Conservation (phyloP, 2,329 filamentous ascomycete species). For the Hypoxylon sp. region DNA sequence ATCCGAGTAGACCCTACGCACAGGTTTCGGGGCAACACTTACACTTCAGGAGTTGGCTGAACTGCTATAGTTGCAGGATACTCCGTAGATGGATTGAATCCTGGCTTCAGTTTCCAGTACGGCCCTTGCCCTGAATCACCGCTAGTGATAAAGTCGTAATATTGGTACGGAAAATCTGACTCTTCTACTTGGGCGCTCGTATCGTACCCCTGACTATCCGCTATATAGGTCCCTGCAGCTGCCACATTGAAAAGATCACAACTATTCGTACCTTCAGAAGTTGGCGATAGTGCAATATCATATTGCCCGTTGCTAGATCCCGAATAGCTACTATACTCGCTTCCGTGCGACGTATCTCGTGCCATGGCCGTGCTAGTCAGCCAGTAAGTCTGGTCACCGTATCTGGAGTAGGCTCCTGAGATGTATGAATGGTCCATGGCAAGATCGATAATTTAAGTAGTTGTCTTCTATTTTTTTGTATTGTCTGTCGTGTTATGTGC, state of each 20-base stretch:
- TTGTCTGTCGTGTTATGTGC: slow-evolving; percentile 20
- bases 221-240: slow-evolving; percentile 17
- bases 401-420: slow-evolving; percentile 35
- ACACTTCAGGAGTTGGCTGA: slow-evolving; percentile 29
- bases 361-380: slow-evolving; percentile 43
- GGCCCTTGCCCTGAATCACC: slow-evolving; percentile 43
- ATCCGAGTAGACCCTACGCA: neutral
- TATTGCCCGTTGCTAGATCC: slow-evolving; percentile 43
- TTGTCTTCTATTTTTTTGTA: slow-evolving; percentile 1
- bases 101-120: slow-evolving; percentile 46
- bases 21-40: slow-evolving; percentile 14
- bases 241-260: slow-evolving; percentile 18
- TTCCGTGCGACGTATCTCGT: slow-evolving; percentile 45
- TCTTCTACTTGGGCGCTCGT: slow-evolving; percentile 13
- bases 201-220: slow-evolving; percentile 20
- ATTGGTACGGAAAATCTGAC: slow-evolving; percentile 27
- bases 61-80: slow-evolving; percentile 33
- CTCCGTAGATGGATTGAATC: slow-evolving; percentile 19
- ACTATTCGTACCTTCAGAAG: slow-evolving; percentile 13
- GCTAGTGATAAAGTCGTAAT: slow-evolving; percentile 46
- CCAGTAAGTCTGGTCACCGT: slow-evolving; percentile 37
- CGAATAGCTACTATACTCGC: slow-evolving; percentile 43
- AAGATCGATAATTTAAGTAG: slow-evolving; percentile 2
- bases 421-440: slow-evolving; percentile 35
- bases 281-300: slow-evolving; percentile 27